Conservation (phyloP, 306 rosid genomes). For the Abrus pulchellus region DNA sequence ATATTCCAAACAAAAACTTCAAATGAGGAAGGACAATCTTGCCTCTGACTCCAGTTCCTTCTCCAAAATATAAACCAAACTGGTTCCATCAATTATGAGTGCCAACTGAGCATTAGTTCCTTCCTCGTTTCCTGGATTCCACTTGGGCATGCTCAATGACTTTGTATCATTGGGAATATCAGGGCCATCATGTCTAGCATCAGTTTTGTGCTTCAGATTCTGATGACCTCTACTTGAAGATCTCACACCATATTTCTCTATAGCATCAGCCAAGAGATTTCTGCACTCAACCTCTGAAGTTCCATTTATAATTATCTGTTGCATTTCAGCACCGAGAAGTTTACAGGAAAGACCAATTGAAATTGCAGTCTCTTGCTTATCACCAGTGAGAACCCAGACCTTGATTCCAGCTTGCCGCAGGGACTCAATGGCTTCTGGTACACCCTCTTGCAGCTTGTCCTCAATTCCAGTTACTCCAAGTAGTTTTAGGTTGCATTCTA, state of each 20-base stretch:
- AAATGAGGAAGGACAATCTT: slow-evolving; percentile 48
- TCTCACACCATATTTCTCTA: slow-evolving; percentile 58
- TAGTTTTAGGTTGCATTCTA: slow-evolving; percentile 73
- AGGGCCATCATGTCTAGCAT: slow-evolving; percentile 48
- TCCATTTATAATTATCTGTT: slow-evolving; percentile 73
- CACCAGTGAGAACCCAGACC: slow-evolving; percentile 96
- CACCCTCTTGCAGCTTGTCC: slow-evolving; percentile 91
- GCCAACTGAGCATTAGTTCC: slow-evolving; percentile 60
- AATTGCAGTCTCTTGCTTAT: slow-evolving; percentile 95
- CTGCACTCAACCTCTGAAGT: slow-evolving; percentile 72
- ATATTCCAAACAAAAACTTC: slow-evolving; percentile 19
- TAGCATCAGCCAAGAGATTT: slow-evolving; percentile 67
- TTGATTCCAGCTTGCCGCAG: slow-evolving; percentile 89
- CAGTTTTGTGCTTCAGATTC: slow-evolving; percentile 42
- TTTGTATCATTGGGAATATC: slow-evolving; percentile 46
- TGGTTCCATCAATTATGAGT: slow-evolving; percentile 84
- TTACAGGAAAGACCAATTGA: slow-evolving; percentile 87
- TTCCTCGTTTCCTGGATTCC: slow-evolving; percentile 57
- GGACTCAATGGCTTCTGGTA: slow-evolving; percentile 82
- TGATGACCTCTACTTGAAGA: slow-evolving; percentile 42
- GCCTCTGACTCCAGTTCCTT: slow-evolving; percentile 78
- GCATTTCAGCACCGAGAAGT: slow-evolving; percentile 76
- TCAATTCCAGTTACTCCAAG: slow-evolving; percentile 87
- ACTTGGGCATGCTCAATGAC: slow-evolving; percentile 46
- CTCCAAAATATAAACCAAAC: slow-evolving; percentile 87